Percentiles rank a stretch among this genome's conserved stretches.
These are phyloP conservation scores for Ceratobasidium sp. DNA, from an alignment of 1,284 basidiomycete genomes.

Conservation along the genomic window DNA sequence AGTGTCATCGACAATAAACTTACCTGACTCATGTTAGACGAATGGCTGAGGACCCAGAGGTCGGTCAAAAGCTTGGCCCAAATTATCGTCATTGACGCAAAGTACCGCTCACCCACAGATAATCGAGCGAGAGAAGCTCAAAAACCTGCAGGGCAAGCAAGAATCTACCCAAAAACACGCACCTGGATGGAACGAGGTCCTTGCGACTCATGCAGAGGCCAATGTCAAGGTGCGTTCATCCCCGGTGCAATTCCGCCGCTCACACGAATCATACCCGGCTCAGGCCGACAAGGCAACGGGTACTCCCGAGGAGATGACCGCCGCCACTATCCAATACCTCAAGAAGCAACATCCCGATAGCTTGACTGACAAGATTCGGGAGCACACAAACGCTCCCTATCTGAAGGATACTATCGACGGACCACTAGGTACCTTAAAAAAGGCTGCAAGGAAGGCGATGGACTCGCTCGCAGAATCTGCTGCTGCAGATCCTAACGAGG, in stretches of 20 bases:
- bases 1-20: background rate
- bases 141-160: constrained; percentile 62
- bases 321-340: constrained; percentile 58
- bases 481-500: constrained; percentile 20
- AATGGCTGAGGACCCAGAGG: constrained; percentile 65
- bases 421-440: constrained; percentile 22
- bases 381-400: constrained; percentile 37
- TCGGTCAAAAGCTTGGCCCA: constrained; percentile 51
- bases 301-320: constrained; percentile 54
- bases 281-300: constrained; percentile 56
- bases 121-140: constrained; percentile 67
- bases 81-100: background rate
- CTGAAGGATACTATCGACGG: constrained; percentile 31
- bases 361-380: constrained; percentile 20
- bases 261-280: constrained; percentile 14
- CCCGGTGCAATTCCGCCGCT: constrained; percentile 31
- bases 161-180: constrained; percentile 65
- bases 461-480: constrained; percentile 15
- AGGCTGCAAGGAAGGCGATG: constrained; percentile 10
- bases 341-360: constrained; percentile 55
- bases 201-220: constrained; percentile 76
- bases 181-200: constrained; percentile 78
- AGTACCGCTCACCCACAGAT: constrained; percentile 54
- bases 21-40: background rate
- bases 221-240: constrained; percentile 65